Conservation (phyloP, 2,329 filamentous ascomycete species). For the Calonectria pseudoreteaudii region DNA sequence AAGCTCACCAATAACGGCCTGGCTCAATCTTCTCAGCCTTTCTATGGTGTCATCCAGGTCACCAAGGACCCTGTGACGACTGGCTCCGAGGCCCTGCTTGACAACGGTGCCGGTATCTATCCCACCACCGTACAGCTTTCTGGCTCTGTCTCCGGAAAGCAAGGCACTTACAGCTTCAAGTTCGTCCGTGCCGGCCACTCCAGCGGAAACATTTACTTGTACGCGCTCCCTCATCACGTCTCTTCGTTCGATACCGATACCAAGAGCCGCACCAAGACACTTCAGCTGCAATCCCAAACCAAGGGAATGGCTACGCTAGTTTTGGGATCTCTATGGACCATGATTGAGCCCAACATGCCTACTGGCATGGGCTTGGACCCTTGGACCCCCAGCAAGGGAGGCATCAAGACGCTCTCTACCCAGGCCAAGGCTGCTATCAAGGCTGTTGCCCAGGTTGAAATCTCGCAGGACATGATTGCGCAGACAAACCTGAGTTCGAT, state of each 20-base stretch:
- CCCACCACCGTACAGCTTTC: conserved; percentile 72
- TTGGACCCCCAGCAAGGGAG: conserved; percentile 71
- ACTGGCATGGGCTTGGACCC: conserved; percentile 81
- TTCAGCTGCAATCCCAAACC: conserved; percentile 82
- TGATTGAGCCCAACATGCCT: conserved; percentile 81
- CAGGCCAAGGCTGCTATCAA: conserved; percentile 70
- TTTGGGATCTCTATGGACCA: conserved; percentile 78
- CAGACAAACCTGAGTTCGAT: conserved; percentile 85
- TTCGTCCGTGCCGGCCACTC: conserved; percentile 79
- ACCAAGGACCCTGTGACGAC: conserved; percentile 76
- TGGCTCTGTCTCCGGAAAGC: conserved; percentile 68
- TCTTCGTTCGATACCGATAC: conserved; percentile 75
- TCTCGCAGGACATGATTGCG: conserved; percentile 78
- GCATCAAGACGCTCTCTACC: conserved; percentile 59
- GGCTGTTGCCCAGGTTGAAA: conserved; percentile 75
- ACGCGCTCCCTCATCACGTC: conserved; percentile 87
- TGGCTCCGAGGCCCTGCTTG: conserved; percentile 75
- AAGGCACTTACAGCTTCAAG: conserved; percentile 78
- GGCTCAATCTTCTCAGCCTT: conserved; percentile 74
- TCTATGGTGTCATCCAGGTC: conserved; percentile 84
- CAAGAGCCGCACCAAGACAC: conserved; percentile 60
- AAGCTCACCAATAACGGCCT: conserved; percentile 73
- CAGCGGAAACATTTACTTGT: conserved; percentile 78
- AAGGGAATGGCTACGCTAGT: conserved; percentile 85
- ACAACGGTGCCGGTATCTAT: conserved; percentile 81